Conservation (phyloP, 306 rosid genomes). For the Inga laurina region DNA sequence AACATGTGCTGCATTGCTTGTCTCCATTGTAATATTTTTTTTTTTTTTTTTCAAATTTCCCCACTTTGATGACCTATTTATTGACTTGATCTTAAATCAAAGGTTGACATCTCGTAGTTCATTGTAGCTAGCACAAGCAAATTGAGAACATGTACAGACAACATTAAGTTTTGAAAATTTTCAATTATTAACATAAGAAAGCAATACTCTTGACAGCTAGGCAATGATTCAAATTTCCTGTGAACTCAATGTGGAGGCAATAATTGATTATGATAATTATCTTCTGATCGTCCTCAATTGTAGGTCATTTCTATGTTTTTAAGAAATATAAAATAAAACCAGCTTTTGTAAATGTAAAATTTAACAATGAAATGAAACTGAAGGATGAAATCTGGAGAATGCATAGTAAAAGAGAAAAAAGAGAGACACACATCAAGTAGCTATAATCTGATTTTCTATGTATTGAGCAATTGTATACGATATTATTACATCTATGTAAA, state of each 20-base stretch:
- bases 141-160: neutral
- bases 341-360: neutral
- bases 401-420: neutral
- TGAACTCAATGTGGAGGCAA: neutral
- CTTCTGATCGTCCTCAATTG: neutral
- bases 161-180: neutral
- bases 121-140: neutral
- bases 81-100: neutral
- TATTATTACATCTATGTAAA: conserved; percentile 29
- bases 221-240: neutral
- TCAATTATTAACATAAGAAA: neutral
- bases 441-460: conserved; percentile 4
- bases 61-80: neutral
- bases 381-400: neutral
- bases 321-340: neutral
- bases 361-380: neutral
- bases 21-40: neutral
- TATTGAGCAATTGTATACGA: neutral
- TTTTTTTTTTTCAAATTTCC: neutral
- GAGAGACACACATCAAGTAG: neutral
- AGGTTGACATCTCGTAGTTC: neutral
- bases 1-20: neutral
- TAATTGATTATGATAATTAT: neutral
- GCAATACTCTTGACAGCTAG: neutral
- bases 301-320: neutral